A percentile compares a stretch with the other conserved stretches of the same genome.
Evolutionary conservation across 352 stramenopile species (phyloP).

Genomic region (Pythium aquatile): DNA sequence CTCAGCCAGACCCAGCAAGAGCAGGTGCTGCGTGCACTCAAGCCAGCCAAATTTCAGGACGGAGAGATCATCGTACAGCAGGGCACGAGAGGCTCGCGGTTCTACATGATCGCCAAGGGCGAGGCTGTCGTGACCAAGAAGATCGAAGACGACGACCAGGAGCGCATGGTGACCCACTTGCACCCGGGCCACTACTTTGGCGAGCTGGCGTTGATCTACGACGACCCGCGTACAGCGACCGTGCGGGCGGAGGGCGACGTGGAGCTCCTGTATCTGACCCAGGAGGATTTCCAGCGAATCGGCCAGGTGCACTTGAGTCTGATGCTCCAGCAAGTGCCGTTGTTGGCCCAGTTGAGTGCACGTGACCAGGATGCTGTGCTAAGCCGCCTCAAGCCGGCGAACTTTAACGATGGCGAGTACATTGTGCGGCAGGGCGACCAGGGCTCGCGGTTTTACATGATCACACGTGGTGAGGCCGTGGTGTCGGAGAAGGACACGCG

Average conservation of each 20-base stretch:
- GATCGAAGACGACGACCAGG: conserved; percentile 47
- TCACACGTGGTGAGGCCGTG: conserved; percentile 82
- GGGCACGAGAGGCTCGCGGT: conserved; percentile 76
- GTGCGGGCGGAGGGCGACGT: conserved; percentile 76
- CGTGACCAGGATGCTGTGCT: conserved; percentile 83
- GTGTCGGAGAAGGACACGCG: conserved; percentile 66
- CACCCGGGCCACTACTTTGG: conserved; percentile 93
- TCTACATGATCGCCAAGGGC: conserved; percentile 91
- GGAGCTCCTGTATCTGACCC: conserved; percentile 81
- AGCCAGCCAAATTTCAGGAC: conserved; percentile 82
- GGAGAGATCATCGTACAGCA: conserved; percentile 86
- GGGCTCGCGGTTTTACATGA: conserved; percentile 89
- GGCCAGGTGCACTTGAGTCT: conserved; percentile 84
- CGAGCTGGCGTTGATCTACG: conserved; percentile 90
- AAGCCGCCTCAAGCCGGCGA: conserved; percentile 73
- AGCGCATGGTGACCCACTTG: conserved; percentile 87
- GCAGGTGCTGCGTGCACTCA: conserved; percentile 81
- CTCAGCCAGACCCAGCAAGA: conserved; percentile 87
- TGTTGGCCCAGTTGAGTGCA: conserved; percentile 65
- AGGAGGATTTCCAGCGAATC: conserved; percentile 87
- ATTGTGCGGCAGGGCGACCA: conserved; percentile 89
- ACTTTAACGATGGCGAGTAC: conserved; percentile 85
- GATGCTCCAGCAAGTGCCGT: conserved; percentile 84
- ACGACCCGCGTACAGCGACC: conserved; percentile 84
- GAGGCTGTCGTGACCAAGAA: conserved; percentile 86